Conservation (phyloP, 1,284 basidiomycete species). For the Porogramme epimiltina region DNA sequence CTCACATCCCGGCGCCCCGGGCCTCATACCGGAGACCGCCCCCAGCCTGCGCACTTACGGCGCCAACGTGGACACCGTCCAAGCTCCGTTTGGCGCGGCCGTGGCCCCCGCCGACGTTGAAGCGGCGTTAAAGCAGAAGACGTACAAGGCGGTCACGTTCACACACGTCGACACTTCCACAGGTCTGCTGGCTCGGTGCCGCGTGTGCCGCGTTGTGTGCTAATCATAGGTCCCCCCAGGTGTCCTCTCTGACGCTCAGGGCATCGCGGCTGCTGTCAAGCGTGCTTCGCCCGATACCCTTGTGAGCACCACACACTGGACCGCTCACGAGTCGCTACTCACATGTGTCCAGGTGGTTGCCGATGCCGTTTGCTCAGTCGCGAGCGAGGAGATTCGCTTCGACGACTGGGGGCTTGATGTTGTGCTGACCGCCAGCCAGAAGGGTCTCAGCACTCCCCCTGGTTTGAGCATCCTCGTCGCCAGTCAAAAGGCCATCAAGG, state of each 20-base stretch:
- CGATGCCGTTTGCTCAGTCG: constrained; percentile 95
- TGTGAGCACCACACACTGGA: constrained; percentile 38
- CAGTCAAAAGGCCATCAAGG: constrained; percentile 79
- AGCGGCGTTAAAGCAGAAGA: constrained; percentile 77
- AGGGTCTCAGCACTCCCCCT: constrained; percentile 94
- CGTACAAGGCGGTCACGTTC: constrained; percentile 90
- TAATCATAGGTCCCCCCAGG: constrained; percentile 36
- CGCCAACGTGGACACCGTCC: constrained; percentile 86
- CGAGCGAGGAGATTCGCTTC: constrained; percentile 93
- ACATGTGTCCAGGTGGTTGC: constrained; percentile 61
- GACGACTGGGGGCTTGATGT: constrained; percentile 95
- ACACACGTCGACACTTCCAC: constrained; percentile 97
- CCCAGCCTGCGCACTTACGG: constrained; percentile 85
- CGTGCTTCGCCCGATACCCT: constrained; percentile 86
- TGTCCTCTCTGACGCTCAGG: constrained; percentile 87
- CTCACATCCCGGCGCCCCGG: neutral
- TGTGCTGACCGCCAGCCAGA: constrained; percentile 90
- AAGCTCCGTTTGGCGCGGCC: constrained; percentile 80
- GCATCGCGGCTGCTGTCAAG: constrained; percentile 76
- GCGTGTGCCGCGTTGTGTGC: neutral
- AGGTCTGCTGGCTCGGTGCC: constrained; percentile 42
- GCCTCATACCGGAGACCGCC: neutral
- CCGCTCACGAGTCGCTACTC: neutral
- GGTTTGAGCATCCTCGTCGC: constrained; percentile 88
- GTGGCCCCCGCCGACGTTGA: constrained; percentile 69